phyloP scores from a whole-genome alignment of 1,284 basidiomycete genomes.

The Ceraceosorus guamensis region DNA sequence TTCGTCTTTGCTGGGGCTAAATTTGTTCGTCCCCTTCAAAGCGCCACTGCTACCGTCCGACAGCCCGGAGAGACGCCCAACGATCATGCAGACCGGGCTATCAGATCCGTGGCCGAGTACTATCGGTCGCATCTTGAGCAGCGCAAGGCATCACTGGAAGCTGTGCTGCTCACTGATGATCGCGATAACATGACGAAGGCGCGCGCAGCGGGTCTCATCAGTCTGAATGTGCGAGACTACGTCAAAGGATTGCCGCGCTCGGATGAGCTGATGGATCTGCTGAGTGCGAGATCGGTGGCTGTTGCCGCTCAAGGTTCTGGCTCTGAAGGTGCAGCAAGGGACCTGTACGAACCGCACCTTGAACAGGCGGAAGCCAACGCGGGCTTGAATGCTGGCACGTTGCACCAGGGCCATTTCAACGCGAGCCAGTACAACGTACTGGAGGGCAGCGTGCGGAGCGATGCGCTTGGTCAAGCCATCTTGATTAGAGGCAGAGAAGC shows the following conservation, averaged over 20 bases:
- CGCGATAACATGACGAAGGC: conserved; percentile 68
- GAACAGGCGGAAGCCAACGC: conserved; percentile 66
- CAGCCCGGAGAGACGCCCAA: conserved; percentile 38
- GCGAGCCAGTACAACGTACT: conserved; percentile 94
- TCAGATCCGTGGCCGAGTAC: conserved; percentile 38
- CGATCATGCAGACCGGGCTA: conserved; percentile 45
- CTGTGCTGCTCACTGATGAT: conserved; percentile 63
- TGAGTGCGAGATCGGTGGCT: conserved; percentile 31
- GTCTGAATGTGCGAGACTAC: conserved; percentile 43
- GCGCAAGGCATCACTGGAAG: conserved; percentile 26
- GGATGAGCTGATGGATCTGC: conserved; percentile 38
- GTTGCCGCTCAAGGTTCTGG: neutral
- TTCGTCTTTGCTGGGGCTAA: neutral
- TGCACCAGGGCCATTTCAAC: conserved; percentile 89
- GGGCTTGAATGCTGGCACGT: conserved; percentile 74
- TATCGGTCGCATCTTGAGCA: conserved; percentile 32
- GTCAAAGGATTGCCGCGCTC: conserved; percentile 34
- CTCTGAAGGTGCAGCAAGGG: neutral
- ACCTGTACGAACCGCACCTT: conserved; percentile 62
- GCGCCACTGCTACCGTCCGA: conserved; percentile 25
- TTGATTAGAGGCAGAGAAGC: conserved; percentile 80
- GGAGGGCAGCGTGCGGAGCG: conserved; percentile 72
- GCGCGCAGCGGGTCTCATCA: conserved; percentile 25
- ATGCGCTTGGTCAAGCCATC: conserved; percentile 68
- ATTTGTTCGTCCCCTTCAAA: conserved; percentile 5